Conservation (phyloP, 805 yeast species). For the Isabelozyma heimii region DNA sequence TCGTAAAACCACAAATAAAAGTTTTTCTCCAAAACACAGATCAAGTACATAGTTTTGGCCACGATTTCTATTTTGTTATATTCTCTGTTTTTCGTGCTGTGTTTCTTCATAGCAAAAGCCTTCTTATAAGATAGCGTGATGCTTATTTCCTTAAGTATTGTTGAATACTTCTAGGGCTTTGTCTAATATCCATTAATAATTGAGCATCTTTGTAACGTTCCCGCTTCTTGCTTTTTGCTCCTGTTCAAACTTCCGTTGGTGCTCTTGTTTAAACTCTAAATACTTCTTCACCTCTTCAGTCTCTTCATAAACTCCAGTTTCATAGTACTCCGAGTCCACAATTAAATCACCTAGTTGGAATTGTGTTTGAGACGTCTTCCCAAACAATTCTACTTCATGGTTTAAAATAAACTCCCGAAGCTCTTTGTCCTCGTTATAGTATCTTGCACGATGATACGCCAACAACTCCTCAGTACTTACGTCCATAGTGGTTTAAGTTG, state of each 20-base stretch:
- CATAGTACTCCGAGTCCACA: constrained; percentile 17
- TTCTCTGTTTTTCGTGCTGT: too few relatives aligned
- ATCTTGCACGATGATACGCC: constrained; percentile 12
- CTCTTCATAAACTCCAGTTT: constrained; percentile 5
- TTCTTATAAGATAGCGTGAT: neutral
- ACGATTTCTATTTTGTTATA: too few relatives aligned
- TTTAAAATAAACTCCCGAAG: constrained; percentile 1
- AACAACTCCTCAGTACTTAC: constrained; percentile 11
- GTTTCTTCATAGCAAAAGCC: neutral
- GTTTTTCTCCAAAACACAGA: too few relatives aligned
- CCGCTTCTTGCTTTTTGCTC: constrained; percentile 16
- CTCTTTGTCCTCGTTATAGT: constrained; percentile 1
- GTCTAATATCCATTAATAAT: neutral
- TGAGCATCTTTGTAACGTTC: constrained; percentile 11
- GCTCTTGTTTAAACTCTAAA: constrained; percentile 14
- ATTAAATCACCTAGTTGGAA: constrained; percentile 12
- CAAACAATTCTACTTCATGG: constrained; percentile 2
- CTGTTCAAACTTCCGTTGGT: constrained; percentile 17
- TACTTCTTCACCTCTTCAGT: constrained; percentile 12
- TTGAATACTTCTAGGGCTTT: constrained; percentile 1
- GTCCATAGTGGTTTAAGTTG: neutral
- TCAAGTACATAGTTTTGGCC: too few relatives aligned
- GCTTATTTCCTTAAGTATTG: neutral
- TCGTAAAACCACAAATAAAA: too few relatives aligned
- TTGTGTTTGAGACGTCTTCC: neutral